Conservation (phyloP, 2,329 filamentous ascomycete genomes). For the Arthrocladium fulminans region DNA sequence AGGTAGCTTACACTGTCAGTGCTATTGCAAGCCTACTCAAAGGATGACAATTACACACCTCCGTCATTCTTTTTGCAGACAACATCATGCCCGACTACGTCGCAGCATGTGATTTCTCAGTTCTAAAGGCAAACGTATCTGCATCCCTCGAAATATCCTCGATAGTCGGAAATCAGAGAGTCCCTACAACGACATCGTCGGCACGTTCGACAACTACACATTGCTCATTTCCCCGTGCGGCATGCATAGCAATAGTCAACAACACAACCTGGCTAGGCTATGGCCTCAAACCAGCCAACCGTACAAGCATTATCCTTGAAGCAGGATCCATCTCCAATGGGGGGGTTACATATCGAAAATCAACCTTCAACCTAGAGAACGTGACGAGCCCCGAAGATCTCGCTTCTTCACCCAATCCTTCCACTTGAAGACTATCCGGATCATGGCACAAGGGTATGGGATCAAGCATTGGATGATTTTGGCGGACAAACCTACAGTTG, state of each 20-base stretch:
- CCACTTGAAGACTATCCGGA: slow-evolving; percentile 51
- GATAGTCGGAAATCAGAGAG: slow-evolving; percentile 24
- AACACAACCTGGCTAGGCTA: slow-evolving; percentile 51
- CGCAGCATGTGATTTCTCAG: slow-evolving; percentile 45
- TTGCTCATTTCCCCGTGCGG: slow-evolving; percentile 44
- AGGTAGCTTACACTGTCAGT: slow-evolving; percentile 49
- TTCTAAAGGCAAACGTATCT: slow-evolving; percentile 53
- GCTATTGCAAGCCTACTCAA: slow-evolving; percentile 49
- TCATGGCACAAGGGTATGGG: slow-evolving; percentile 51
- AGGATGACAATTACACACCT: slow-evolving; percentile 50
- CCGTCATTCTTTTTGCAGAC: slow-evolving; percentile 46
- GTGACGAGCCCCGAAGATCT: slow-evolving; percentile 46
- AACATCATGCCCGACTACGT: slow-evolving; percentile 50
- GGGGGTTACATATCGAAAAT: slow-evolving; percentile 45
- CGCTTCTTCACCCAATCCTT: slow-evolving; percentile 47
- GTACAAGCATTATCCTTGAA: slow-evolving; percentile 38
- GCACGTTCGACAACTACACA: slow-evolving; percentile 46
- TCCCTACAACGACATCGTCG: slow-evolving; percentile 35
- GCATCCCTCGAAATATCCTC: slow-evolving; percentile 54
- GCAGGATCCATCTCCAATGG: slow-evolving; percentile 54
- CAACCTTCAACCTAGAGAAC: slow-evolving; percentile 50
- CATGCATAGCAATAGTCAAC: slow-evolving; percentile 54
- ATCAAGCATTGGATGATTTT: slow-evolving; percentile 39
- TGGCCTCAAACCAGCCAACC: slow-evolving; percentile 35
- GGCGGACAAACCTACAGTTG: slow-evolving; percentile 51